Base-by-base conservation (phyloP, 2,329 filamentous ascomycete species). In the Pseudogymnoascus sp. region DNA sequence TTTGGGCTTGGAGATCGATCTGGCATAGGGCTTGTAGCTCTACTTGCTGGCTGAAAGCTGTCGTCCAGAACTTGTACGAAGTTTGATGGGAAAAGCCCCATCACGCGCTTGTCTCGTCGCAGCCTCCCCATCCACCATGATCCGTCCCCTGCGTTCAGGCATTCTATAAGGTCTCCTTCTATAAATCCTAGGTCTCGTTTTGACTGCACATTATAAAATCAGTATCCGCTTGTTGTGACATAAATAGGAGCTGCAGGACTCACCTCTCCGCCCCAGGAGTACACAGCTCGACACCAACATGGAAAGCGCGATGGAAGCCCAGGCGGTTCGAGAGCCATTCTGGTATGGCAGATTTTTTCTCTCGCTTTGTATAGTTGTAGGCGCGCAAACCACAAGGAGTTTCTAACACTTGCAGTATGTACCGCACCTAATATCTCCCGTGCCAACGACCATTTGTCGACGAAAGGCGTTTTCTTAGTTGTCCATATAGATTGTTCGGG, bases 81-180 rank as follows among this genome's bases (percentile, higher is more conserved):
- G 77, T 99, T 99, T 71, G 93, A 97, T 0, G 95, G 95, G 72
- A 99, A 99, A 18, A 95, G 81, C 62, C 95, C 95, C 71, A 97
- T 88, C 71, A 93, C 92, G 72, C 93, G 87, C 75, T 90, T 88
- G 77, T 99, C 95, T 69, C 95, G 86, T 73, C 88, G 90, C 73
- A 99, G 78, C 67, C 93, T 86, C 59, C 95, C 95, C 77, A 93
- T 96, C 95, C 95, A 99, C 95, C 95, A 99, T 56, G 91, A 93
- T 61, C 95, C 95, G 77, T 99, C 95, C 67, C 95, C 95, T 18
- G 95, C 95, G 75, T 99, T 99, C 62, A 99, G 82, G 73, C 93
- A 97, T 84, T 99, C 95, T 75, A 99, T 99, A 68, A 99, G 78
- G 77, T 99, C 95, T 67, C 95, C 95, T 76, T 99, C 95, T 69